Conservation (phyloP, 768 basidiomycete species). For the Rhodosporidiobolus odoratus region DNA sequence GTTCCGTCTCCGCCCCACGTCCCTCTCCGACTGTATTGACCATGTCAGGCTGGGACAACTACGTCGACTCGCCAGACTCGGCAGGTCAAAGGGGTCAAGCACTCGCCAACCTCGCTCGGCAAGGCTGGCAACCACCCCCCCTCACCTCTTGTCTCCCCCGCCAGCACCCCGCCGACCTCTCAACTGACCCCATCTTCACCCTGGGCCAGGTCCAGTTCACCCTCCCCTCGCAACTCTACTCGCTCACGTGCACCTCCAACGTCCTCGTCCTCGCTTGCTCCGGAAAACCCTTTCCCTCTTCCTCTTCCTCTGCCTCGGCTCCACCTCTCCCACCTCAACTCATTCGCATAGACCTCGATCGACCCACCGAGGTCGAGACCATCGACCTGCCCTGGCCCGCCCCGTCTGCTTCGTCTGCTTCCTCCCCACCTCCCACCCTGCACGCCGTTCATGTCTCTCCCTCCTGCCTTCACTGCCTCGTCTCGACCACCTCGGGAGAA, state of each 20-base stretch:
- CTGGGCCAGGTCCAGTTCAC: slow-evolving; percentile 37
- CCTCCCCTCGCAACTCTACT: slow-evolving; percentile 14
- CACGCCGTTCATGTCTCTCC: slow-evolving; percentile 86
- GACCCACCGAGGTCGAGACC: slow-evolving; percentile 67
- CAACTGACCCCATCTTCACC: slow-evolving; percentile 25
- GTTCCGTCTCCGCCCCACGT: neutral
- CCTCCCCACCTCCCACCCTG: slow-evolving; percentile 43
- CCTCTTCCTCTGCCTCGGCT: slow-evolving; percentile 68
- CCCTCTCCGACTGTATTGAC: neutral
- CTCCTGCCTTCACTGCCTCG: slow-evolving; percentile 79
- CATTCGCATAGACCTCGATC: slow-evolving; percentile 75
- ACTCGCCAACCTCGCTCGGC: neutral
- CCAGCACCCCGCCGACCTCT: too few relatives aligned
- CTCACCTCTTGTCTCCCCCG: neutral
- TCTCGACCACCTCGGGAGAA: slow-evolving; percentile 81
- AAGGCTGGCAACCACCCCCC: neutral
- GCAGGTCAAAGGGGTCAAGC: neutral
- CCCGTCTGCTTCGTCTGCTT: slow-evolving; percentile 44
- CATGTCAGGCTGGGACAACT: slow-evolving; percentile 18
- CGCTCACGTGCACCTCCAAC: slow-evolving; percentile 35
- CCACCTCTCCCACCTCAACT: slow-evolving; percentile 51
- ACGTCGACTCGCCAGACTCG: too few relatives aligned
- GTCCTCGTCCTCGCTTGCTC: slow-evolving; percentile 27
- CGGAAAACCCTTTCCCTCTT: slow-evolving; percentile 13
- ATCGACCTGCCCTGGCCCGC: slow-evolving; percentile 66